Evolutionary conservation across 495 filamentous ascomycete genomes (phyloP).

Genomic region (Hypoxylon fuscum): DNA sequence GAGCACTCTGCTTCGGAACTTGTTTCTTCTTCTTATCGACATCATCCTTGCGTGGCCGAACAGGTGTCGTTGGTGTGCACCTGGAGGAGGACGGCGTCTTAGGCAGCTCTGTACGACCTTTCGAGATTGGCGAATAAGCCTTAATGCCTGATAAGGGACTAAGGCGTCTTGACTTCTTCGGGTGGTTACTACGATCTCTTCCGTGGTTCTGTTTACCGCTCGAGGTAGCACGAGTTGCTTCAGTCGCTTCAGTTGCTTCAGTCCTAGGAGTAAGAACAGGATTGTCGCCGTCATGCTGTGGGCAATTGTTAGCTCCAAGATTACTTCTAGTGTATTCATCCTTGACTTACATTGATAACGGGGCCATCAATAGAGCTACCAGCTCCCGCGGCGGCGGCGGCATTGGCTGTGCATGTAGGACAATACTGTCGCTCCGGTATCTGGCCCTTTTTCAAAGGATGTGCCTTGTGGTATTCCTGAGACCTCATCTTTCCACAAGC

Average conservation of each 20-base stretch:
- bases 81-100: slow-evolving; percentile 13
- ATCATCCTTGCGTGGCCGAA: no score
- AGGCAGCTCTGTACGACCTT: not conserved
- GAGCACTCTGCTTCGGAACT: not conserved
- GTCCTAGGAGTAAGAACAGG: not conserved
- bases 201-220: slow-evolving; percentile 1
- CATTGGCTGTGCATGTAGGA: slow-evolving; percentile 17
- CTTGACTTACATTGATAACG: not conserved
- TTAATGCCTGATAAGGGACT: not conserved
- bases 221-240: not conserved
- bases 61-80: no score
- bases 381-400: slow-evolving; percentile 10
- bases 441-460: slow-evolving; percentile 38
- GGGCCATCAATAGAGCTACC: not conserved
- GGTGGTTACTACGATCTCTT: not conserved
- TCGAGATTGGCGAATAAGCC: not conserved
- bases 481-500: slow-evolving; percentile 38
- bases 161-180: slow-evolving; percentile 2
- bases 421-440: slow-evolving; percentile 36
- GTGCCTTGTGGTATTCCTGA: slow-evolving; percentile 24
- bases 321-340: not conserved
- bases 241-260: no score
- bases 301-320: slow-evolving; percentile 11
- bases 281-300: slow-evolving; percentile 11
- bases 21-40: not conserved